These are phyloP conservation scores for Rhynchospora tenuis DNA, from an alignment of 176 grass and related monocot species.

Conservation along the genomic window DNA sequence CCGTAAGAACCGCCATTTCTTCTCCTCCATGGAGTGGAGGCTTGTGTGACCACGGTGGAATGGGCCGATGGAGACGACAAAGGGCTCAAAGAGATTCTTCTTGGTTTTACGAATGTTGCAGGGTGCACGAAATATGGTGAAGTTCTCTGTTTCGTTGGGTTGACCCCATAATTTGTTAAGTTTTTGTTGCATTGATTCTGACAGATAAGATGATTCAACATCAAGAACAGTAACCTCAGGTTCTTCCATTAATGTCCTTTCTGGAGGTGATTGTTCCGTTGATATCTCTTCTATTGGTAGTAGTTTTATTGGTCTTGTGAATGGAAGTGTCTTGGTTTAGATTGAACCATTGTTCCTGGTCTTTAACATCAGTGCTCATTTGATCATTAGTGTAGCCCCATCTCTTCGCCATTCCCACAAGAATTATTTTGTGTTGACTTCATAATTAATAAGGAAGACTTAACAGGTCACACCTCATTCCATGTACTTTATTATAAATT, in stretches of 20 bases:
- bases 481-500: too few relatives aligned
- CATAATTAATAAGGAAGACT: background rate
- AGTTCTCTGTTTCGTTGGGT: background rate
- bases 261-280: background rate
- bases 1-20: slow-evolving; percentile 9
- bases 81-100: slow-evolving; percentile 18
- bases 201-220: background rate
- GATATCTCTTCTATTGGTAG: background rate
- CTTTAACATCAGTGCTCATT: background rate
- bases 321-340: background rate
- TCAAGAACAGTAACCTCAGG: background rate
- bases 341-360: background rate
- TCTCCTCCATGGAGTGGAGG: slow-evolving; percentile 13
- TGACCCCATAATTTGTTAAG: slow-evolving; percentile 1
- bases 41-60: background rate
- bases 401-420: background rate
- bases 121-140: slow-evolving; percentile 9
- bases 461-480: background rate
- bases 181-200: background rate
- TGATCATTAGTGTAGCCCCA: background rate
- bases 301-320: background rate
- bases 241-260: background rate
- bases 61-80: slow-evolving; percentile 14
- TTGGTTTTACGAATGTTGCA: background rate
- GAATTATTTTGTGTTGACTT: background rate